Conservation (phyloP, 1,284 basidiomycete species). For the Vanrija sp. region DNA sequence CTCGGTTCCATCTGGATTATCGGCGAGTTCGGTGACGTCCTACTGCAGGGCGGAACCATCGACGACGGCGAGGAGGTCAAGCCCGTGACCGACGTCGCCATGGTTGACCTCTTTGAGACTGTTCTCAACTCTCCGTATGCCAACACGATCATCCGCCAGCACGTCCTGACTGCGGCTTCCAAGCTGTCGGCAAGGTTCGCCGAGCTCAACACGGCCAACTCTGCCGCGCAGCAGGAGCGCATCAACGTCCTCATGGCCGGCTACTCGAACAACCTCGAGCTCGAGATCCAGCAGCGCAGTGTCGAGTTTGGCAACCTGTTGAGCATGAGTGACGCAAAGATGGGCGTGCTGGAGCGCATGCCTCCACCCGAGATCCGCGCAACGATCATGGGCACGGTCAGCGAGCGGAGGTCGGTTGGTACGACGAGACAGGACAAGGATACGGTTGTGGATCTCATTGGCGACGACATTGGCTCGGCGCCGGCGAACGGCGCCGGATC, state of each 20-base stretch:
- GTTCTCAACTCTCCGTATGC: conserved; percentile 92
- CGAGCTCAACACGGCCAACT: conserved; percentile 52
- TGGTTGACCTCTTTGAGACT: conserved; percentile 81
- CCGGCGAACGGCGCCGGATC: conserved; percentile 27
- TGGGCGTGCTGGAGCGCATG: conserved; percentile 96
- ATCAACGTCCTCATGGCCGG: conserved; percentile 69
- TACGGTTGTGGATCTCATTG: conserved; percentile 65
- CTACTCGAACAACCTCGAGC: conserved; percentile 78
- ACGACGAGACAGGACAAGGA: conserved; percentile 75
- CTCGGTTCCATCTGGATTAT: conserved; percentile 92
- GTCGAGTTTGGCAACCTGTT: conserved; percentile 91
- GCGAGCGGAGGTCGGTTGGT: conserved; percentile 86
- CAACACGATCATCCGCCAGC: conserved; percentile 87
- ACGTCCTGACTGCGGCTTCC: conserved; percentile 81
- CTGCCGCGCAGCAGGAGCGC: conserved; percentile 68
- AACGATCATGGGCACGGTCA: conserved; percentile 87
- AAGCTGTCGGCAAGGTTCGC: conserved; percentile 76
- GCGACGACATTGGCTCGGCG: conserved; percentile 61
- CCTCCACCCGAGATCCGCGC: conserved; percentile 93
- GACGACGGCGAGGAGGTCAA: conserved; percentile 75
- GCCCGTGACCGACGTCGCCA: conserved; percentile 68
- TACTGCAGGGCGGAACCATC: conserved; percentile 82
- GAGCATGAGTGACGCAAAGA: conserved; percentile 63
- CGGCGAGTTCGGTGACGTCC: conserved; percentile 90
- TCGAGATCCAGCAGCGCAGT: conserved; percentile 92